phyloP scores from a whole-genome alignment of 495 filamentous ascomycete genomes.

The Schizothecium vesticola region DNA sequence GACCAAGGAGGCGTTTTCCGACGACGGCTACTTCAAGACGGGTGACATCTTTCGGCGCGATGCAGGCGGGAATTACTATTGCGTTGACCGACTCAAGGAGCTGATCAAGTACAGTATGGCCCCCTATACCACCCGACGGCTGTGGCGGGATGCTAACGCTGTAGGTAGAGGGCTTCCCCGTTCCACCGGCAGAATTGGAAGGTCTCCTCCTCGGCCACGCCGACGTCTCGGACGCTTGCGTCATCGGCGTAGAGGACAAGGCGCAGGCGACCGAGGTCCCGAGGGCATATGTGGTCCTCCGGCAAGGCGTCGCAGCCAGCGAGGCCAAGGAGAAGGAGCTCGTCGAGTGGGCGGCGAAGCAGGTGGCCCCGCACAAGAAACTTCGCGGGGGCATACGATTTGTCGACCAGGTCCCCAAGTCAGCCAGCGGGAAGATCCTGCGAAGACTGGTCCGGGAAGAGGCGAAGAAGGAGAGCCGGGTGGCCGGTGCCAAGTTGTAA shows the following conservation, averaged over 20 bases:
- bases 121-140: not conserved
- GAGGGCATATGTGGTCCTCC: conserved; percentile 71
- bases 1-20: conserved; percentile 59
- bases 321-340: conserved; percentile 58
- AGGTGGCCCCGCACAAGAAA: conserved; percentile 40
- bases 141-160: not conserved
- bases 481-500: conserved; percentile 30
- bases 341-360: conserved; percentile 52
- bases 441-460: conserved; percentile 56
- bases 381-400: conserved; percentile 80
- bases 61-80: conserved; percentile 46
- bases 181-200: conserved; percentile 83
- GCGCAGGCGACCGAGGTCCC: conserved; percentile 75
- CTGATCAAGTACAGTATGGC: conserved; percentile 73
- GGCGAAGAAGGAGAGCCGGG: conserved; percentile 32
- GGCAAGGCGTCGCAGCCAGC: conserved; percentile 41
- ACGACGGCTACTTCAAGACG: conserved; percentile 78
- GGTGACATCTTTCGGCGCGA: conserved; percentile 66
- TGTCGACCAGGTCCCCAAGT: conserved; percentile 80
- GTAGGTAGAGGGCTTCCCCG: conserved; percentile 67
- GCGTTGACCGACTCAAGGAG: conserved; percentile 86
- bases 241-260: conserved; percentile 71
- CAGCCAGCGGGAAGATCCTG: conserved; percentile 80
- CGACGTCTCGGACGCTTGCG: conserved; percentile 76
- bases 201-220: conserved; percentile 66